Conservation (phyloP, 2,329 filamentous ascomycete genomes). For the Hirsutella rhossiliensis region DNA sequence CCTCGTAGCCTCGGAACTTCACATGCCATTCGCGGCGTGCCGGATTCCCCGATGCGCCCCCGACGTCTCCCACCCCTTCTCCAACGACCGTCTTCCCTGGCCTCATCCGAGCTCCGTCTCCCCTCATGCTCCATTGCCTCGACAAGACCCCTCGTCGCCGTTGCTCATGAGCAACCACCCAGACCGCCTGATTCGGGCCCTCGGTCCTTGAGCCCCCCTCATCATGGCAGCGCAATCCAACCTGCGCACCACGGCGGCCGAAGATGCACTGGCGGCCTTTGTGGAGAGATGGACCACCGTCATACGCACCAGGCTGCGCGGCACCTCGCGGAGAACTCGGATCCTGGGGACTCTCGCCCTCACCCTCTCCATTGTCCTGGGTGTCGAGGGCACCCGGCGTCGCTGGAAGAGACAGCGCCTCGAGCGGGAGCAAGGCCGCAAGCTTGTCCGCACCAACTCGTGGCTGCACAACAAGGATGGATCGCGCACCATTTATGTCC, state of each 20-base stretch:
- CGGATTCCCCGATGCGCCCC: background rate
- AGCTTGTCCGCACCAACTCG: conserved; percentile 80
- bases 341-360: conserved; percentile 68
- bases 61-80: background rate
- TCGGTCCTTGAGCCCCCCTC: conserved; percentile 1
- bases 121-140: background rate
- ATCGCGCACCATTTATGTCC: conserved; percentile 87
- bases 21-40: conserved; percentile 1
- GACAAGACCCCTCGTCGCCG: background rate
- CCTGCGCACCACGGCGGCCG: conserved; percentile 51
- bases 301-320: conserved; percentile 41
- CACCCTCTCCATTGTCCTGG: conserved; percentile 63
- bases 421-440: conserved; percentile 72
- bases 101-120: too few relatives aligned
- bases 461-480: conserved; percentile 91
- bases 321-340: conserved; percentile 58
- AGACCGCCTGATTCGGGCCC: background rate
- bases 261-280: conserved; percentile 55
- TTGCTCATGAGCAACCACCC: background rate
- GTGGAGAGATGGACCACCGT: conserved; percentile 45
- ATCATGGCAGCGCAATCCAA: conserved; percentile 83
- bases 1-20: conserved; percentile 2
- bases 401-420: conserved; percentile 63
- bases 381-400: conserved; percentile 65
- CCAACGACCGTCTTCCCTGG: background rate